These are phyloP conservation scores for Amaranthus hypochondriacus DNA, from an alignment of 148 eudicot genomes.

Conservation along the genomic window DNA sequence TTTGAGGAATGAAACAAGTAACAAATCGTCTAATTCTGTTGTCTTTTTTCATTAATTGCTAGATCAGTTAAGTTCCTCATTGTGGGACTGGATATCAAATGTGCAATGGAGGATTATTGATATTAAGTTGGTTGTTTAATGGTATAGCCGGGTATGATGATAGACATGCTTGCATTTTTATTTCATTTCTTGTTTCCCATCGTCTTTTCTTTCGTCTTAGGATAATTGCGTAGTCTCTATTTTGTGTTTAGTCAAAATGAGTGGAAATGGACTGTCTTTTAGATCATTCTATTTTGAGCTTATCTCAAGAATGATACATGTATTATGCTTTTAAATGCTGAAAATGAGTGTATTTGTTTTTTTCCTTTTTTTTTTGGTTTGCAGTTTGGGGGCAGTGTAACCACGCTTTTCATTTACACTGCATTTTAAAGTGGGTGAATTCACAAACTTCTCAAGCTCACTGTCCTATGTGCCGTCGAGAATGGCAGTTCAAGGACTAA, in stretches of 20 bases:
- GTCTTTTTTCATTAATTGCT: too few species aligned
- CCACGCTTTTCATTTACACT: slow-evolving; percentile 96
- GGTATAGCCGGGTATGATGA: too few species aligned
- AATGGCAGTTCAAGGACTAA: slow-evolving; percentile 86
- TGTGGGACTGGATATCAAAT: too few species aligned
- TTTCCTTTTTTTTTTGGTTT: neutral
- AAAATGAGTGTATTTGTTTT: neutral
- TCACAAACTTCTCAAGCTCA: slow-evolving; percentile 85
- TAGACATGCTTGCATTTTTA: too few species aligned
- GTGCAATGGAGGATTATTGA: too few species aligned
- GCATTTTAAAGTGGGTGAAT: slow-evolving; percentile 97
- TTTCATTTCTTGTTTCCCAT: too few species aligned
- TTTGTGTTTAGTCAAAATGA: neutral
- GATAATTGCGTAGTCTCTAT: neutral
- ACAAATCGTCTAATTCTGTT: too few species aligned
- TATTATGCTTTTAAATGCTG: neutral
- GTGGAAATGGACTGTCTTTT: too few species aligned
- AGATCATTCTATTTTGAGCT: neutral
- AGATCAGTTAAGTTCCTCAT: too few species aligned
- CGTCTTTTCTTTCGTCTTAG: too few species aligned
- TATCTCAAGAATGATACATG: neutral
- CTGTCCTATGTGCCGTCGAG: slow-evolving; percentile 89
- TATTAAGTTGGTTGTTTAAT: too few species aligned
- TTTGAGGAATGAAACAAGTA: too few species aligned
- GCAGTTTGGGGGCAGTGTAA: slow-evolving; percentile 99